These are phyloP conservation scores for Chrysanthemum makinoi DNA, from an alignment of 129 eudicot genomes.

Conservation along the genomic window DNA sequence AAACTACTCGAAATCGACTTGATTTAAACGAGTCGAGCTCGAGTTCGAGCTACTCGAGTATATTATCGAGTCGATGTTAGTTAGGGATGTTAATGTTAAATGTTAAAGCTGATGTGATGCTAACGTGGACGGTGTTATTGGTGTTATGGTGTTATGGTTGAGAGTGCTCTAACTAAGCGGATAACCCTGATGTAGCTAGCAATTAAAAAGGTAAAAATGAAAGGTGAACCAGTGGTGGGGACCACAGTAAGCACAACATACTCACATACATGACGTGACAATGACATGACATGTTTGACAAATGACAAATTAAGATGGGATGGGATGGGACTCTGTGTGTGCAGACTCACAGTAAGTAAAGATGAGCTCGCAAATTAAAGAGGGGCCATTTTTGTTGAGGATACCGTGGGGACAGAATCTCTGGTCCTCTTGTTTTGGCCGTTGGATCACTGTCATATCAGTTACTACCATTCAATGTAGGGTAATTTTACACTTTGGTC, in stretches of 20 bases:
- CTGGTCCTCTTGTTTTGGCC: constrained; percentile 11
- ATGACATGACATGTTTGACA: constrained; percentile 33
- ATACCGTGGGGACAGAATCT: constrained; percentile 34
- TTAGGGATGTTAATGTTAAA: too few relatives aligned
- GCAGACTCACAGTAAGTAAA: constrained; percentile 29
- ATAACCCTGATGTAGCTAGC: too few relatives aligned
- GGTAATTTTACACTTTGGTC: background rate
- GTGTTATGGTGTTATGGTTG: too few relatives aligned
- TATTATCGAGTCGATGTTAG: too few relatives aligned
- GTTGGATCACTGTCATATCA: constrained; percentile 34
- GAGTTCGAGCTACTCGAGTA: too few relatives aligned
- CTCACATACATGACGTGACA: constrained; percentile 40
- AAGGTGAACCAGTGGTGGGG: constrained; percentile 13
- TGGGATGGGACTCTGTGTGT: constrained; percentile 31
- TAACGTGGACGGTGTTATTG: too few relatives aligned
- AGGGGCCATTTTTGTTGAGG: constrained; percentile 20
- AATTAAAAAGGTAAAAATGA: constrained; percentile 1
- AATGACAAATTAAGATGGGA: constrained; percentile 26
- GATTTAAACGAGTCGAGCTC: too few relatives aligned
- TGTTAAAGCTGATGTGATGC: too few relatives aligned
- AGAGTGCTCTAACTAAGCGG: too few relatives aligned
- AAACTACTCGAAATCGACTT: too few relatives aligned
- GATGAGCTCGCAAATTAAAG: constrained; percentile 15
- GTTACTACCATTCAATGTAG: constrained; percentile 2
- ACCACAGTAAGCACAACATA: constrained; percentile 24